Conservation (phyloP, 2,329 filamentous ascomycete genomes). For the Aspergillus sp. region DNA sequence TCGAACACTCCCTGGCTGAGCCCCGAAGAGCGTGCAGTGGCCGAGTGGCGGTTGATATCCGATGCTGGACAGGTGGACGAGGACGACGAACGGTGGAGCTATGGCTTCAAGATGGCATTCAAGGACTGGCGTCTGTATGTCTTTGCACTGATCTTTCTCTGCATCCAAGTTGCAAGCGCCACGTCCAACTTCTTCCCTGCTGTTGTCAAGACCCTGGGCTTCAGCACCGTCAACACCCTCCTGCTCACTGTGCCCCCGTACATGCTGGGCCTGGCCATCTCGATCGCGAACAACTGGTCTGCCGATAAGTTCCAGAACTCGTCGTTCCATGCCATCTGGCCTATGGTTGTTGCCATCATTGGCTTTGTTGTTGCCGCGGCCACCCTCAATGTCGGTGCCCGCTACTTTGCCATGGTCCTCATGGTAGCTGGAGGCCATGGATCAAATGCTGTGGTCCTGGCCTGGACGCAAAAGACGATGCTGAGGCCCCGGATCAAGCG, state of each 20-base stretch:
- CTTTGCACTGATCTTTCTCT: neutral
- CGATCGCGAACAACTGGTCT: slow-evolving; percentile 1
- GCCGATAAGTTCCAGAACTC: neutral
- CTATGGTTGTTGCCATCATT: neutral
- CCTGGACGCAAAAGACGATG: slow-evolving; percentile 4
- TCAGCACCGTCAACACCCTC: neutral
- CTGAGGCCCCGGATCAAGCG: slow-evolving; percentile 2
- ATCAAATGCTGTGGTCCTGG: neutral
- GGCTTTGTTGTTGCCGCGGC: neutral
- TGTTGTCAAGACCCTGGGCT: neutral
- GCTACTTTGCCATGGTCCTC: slow-evolving; percentile 1
- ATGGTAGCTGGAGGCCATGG: slow-evolving; percentile 1
- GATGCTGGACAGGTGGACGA: neutral
- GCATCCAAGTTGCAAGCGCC: slow-evolving; percentile 4
- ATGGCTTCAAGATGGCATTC: slow-evolving; percentile 1
- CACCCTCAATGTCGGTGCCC: neutral
- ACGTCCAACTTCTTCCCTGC: slow-evolving; percentile 3
- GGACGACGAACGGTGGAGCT: slow-evolving; percentile 1
- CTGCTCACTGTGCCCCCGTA: neutral
- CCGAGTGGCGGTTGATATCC: slow-evolving; percentile 1
- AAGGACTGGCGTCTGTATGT: slow-evolving; percentile 1
- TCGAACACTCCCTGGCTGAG: neutral
- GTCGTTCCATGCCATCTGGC: neutral
- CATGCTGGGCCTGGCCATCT: neutral
- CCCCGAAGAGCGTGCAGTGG: neutral